Base-by-base conservation (phyloP, 331 rosid species). In the Stylosanthes scabra region DNA sequence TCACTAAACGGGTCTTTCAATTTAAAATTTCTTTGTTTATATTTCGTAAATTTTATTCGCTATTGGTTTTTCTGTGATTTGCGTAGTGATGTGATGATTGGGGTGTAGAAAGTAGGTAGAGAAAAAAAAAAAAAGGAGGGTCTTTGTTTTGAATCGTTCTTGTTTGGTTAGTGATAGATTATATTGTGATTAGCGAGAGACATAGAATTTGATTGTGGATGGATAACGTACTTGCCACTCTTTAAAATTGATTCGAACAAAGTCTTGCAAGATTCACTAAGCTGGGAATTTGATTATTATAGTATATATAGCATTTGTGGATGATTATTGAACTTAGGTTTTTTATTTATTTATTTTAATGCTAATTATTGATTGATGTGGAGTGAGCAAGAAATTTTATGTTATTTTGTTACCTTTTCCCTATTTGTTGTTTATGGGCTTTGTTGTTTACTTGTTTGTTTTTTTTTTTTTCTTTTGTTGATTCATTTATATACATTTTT, bases 381-480 rank as follows among this genome's bases (percentile, higher is more conserved):
- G 46, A 56, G 31, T 66, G 44, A 41, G n/a, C n/a, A 41, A 6
- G 40, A 75, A 14, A 47, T 8, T 68, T 42, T 63, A 61, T 31
- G 37, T 72, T 28, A 10, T 5, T 29, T 65, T 14, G 41, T 55
- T n/a, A 41, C 20, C 39, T 15, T 7, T 56, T 46, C 46, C 40
- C 13, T n/a, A 79, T 72, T 52, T 6, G 11, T 57, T 29, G 42
- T 42, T 46, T 56, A 75, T 11, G 63, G 45, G 28, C 2, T 52
- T 46, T 65, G 8, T 70, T 13, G 62, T 29, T 70, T 27, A 1
- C 16, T 16, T 46, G 7, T 66, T 34, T 9, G 2, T 14, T 42
- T 67, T 44, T 20, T 0, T 20, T 95, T 97, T 55, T 96, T 93
- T 77, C 95, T 20, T 20, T 20, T 1, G 1, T 69, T 45, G 64